Evolutionary conservation across 352 stramenopile genomes (phyloP), one percentile per base, ranked within the genome.

Genomic region (Phytophthora boehmeriae): DNA sequence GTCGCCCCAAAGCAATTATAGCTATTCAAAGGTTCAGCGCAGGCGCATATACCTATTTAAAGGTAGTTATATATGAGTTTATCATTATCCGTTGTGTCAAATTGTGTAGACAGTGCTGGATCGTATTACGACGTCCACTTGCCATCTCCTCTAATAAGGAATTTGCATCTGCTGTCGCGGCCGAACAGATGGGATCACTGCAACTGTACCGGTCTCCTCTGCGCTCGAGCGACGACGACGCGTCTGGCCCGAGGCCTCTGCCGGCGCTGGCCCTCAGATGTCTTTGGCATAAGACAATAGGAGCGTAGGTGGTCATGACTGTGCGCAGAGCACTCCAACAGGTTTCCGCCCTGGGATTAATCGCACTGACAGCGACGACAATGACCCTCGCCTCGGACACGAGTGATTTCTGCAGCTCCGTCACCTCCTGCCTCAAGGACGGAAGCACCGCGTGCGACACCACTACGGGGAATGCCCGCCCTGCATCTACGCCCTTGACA

Each of bases 401-500:
- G 11, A 71, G 48, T 56, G 54, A 68, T 28, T 76, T 80, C 45
- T 80, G 71, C 51, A 71, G 54, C 48, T 75, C 63, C 34, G 66
- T 80, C 27, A 66, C 50, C 25, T 75, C 63, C 32, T 80, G 71
- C 49, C 71, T 80, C 44, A 65, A 73, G 51, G 68, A 80, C 28
- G 71, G 71, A 30, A 70, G 54, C 49, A 58, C 46, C 36, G 50
- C 48, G 52, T 80, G 71, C 42, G 52, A 71, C 44, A 75, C 67
- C 14, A 74, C 58, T 55, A 76, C 56, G n/a, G 68, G 65, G 42
- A 72, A 5, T 91, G 82, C 20, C 82, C 82, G 54, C 79, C 82
- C 1, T 91, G 82, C 59, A 79, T 91, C 50, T 90, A 86, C 71
- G 63, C 65, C 35, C 64, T 83, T 8, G 61, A 75, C 42, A 63